Evolutionary conservation across 139 green algal species (phyloP).

Genomic region (Edaphochlamys debaryana): DNA sequence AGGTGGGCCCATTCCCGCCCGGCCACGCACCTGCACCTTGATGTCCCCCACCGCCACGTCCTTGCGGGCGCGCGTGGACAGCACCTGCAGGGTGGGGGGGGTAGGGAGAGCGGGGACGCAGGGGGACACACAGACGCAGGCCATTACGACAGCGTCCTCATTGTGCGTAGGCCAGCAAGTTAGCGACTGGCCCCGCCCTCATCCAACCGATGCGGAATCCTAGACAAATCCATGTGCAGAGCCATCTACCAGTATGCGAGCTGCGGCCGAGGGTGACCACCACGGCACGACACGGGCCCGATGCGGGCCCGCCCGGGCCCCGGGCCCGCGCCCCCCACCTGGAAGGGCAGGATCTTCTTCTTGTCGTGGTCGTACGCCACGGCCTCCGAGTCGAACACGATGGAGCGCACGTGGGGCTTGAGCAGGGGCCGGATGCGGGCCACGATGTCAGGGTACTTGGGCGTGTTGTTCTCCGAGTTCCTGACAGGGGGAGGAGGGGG

Average conservation of each 20-base stretch:
- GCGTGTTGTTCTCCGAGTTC: constrained; percentile 94
- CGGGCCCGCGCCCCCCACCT: no score
- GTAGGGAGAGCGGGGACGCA: no score
- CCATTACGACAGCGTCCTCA: background rate
- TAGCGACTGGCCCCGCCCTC: no score
- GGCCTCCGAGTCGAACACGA: constrained; percentile 94
- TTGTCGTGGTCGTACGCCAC: constrained; percentile 88
- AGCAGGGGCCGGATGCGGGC: constrained; percentile 69
- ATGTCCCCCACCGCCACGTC: constrained; percentile 90
- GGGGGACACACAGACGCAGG: no score
- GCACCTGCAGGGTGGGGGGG: constrained; percentile 63
- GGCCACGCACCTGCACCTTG: constrained; percentile 76
- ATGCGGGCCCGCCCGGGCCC: no score
- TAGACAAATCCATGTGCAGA: no score
- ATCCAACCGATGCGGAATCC: no score
- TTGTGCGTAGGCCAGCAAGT: no score
- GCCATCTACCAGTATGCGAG: no score
- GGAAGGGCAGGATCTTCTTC: constrained; percentile 94
- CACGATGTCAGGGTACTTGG: constrained; percentile 94
- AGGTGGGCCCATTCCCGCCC: no score
- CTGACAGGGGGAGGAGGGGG: constrained; percentile 58
- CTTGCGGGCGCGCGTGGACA: constrained; percentile 91
- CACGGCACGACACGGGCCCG: no score
- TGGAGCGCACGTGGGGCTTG: constrained; percentile 46
- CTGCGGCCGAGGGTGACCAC: no score